Evolutionary conservation across 164 flowering plant species (phyloP).

Genomic region (Tinospora cordifolia): DNA sequence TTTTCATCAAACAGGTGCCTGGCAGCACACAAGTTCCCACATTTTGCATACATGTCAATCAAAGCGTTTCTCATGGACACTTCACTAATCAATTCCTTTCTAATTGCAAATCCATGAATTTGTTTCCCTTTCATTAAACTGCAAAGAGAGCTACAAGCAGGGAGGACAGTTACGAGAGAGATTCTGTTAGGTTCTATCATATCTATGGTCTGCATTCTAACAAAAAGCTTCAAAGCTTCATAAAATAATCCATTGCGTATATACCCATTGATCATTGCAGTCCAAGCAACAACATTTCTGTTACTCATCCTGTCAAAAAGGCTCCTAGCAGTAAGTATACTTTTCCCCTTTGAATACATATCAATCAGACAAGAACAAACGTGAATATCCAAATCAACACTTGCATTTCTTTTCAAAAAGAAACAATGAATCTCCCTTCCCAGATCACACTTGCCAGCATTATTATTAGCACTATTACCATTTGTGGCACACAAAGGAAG

Average conservation of each 20-base stretch:
- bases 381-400: neutral
- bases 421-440: constrained; percentile 45
- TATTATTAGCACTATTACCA: neutral
- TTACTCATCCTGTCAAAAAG: neutral
- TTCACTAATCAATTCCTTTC: neutral
- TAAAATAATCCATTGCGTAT: neutral
- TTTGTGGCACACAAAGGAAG: constrained; percentile 35
- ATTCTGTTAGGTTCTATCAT: neutral
- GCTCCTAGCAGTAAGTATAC: neutral
- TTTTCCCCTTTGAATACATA: neutral
- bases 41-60: constrained; percentile 79
- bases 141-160: neutral
- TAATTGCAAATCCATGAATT: neutral
- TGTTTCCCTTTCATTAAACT: neutral
- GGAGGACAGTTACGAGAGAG: neutral
- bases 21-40: constrained; percentile 30
- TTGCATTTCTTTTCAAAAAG: neutral
- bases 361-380: neutral
- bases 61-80: constrained; percentile 22
- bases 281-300: constrained; percentile 1
- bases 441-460: constrained; percentile 21
- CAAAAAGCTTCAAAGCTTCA: neutral
- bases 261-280: neutral
- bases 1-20: neutral
- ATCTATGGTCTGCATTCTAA: neutral